Conservation (phyloP, 108 stramenopile species). For the Skeletonema menzelii region DNA sequence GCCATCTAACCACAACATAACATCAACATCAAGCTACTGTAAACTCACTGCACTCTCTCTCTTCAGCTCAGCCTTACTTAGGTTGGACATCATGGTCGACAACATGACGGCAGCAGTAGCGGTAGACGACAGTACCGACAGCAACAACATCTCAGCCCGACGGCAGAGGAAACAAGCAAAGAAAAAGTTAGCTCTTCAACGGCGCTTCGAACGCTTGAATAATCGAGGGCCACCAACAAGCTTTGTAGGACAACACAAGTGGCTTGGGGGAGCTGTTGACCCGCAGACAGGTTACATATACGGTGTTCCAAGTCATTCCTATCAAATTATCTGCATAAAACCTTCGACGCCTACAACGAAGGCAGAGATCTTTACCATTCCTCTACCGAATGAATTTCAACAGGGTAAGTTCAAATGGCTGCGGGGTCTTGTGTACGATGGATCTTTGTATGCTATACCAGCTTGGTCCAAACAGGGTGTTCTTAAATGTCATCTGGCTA, state of each 20-base stretch:
- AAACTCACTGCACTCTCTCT: too few species aligned
- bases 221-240: not conserved
- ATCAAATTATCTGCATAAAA: constrained; percentile 59
- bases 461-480: constrained; percentile 60
- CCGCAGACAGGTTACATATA: constrained; percentile 70
- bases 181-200: constrained; percentile 20
- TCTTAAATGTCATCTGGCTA: constrained; percentile 66
- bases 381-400: constrained; percentile 51
- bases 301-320: constrained; percentile 71
- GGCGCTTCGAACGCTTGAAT: constrained; percentile 1
- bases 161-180: constrained; percentile 27
- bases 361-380: constrained; percentile 52
- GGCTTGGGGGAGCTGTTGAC: constrained; percentile 82
- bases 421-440: constrained; percentile 70
- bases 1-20: too few species aligned
- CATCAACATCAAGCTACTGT: too few species aligned
- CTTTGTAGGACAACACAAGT: constrained; percentile 62
- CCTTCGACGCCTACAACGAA: constrained; percentile 26
- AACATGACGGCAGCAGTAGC: too few species aligned
- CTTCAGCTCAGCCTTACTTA: too few species aligned
- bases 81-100: too few species aligned
- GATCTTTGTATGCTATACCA: constrained; percentile 81
- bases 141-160: not conserved
- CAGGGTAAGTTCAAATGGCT: constrained; percentile 77
- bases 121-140: not conserved